Base-by-base conservation (phyloP, 345 rosid species). In the Corchorus olitorius region DNA sequence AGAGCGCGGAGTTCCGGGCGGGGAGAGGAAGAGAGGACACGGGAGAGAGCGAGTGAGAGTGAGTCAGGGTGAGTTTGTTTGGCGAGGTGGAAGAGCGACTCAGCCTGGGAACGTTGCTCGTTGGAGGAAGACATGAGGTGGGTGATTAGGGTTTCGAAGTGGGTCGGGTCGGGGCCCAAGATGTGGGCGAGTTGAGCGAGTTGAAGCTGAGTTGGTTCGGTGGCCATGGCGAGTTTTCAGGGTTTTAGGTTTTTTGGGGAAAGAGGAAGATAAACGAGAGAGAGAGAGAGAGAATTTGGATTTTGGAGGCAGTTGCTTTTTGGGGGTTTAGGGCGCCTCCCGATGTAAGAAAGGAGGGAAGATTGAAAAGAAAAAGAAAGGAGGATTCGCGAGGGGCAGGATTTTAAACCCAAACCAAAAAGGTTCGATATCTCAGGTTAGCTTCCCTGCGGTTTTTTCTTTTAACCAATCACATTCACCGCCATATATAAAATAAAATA, bases 81-180 rank as follows among this genome's bases (percentile, higher is more conserved):
- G 83, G 86, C 81, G 76, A 88, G 88, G 63, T 89, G 84, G 78
- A 89, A 90, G 35, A 83, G 79, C 6, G 84, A 78, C 84, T 91
- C 97, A 10, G 93, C 93, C 64, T 84, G 87, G 35, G 92, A 88
- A 3, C 93, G 91, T 19, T 85, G 90, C 2, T 91, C 97, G 81
- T 89, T 91, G 64, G 92, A 81, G 7, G 97, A 86, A 17, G 97
- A 89, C 93, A 91, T 86, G 60, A 89, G 91, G 66, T 86, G 84
- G 17, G 89, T 77, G 74, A 91, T 86, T 74, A 89, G 88, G 86
- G 82, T 77, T 84, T 89, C 92, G 75, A 91, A 89, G 43, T 84
- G 90, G 8, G 86, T 78, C 10, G 88, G 80, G 73, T 91, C 93
- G 5, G 89, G 80, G 2, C 89, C 85, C 64, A 86, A 79, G 61